Conservation (phyloP, 2,329 filamentous ascomycete species). For the Colletotrichum somersetense region DNA sequence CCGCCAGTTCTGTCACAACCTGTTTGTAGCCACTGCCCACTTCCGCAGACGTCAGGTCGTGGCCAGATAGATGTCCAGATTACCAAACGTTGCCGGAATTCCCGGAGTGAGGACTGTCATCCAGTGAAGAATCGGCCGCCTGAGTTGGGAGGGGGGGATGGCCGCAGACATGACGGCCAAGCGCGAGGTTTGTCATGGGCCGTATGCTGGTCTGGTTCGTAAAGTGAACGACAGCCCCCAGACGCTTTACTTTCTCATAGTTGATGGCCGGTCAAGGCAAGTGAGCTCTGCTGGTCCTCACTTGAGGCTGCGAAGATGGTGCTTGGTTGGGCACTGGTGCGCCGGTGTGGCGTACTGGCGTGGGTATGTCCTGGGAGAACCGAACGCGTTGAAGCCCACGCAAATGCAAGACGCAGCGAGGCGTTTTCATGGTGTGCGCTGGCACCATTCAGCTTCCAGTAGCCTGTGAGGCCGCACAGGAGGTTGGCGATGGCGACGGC, state of each 20-base stretch:
- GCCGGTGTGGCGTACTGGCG: constrained; percentile 9
- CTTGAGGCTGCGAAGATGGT: neutral
- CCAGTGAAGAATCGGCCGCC: constrained; percentile 6
- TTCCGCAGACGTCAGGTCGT: constrained; percentile 23
- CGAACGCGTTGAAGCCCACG: neutral
- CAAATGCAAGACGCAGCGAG: constrained; percentile 2
- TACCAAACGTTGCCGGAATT: neutral
- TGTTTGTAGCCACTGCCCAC: constrained; percentile 23
- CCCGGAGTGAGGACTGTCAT: neutral
- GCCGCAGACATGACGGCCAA: constrained; percentile 47
- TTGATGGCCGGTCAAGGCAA: neutral
- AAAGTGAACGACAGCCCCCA: neutral
- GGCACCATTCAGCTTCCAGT: constrained; percentile 39
- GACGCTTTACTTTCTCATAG: neutral
- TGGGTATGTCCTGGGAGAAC: neutral
- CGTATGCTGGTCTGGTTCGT: neutral
- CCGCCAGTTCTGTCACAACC: constrained; percentile 25
- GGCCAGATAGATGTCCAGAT: neutral
- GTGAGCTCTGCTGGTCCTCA: neutral
- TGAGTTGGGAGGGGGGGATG: constrained; percentile 42
- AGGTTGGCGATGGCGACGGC: constrained; percentile 18
- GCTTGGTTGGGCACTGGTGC: constrained; percentile 4
- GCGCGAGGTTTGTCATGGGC: constrained; percentile 32
- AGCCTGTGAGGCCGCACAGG: constrained; percentile 9
- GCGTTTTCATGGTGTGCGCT: constrained; percentile 35